Evolutionary conservation across 257 asterid genomes (phyloP), one percentile per base, ranked within the genome.

Genomic region (Ligustrum vulgare): DNA sequence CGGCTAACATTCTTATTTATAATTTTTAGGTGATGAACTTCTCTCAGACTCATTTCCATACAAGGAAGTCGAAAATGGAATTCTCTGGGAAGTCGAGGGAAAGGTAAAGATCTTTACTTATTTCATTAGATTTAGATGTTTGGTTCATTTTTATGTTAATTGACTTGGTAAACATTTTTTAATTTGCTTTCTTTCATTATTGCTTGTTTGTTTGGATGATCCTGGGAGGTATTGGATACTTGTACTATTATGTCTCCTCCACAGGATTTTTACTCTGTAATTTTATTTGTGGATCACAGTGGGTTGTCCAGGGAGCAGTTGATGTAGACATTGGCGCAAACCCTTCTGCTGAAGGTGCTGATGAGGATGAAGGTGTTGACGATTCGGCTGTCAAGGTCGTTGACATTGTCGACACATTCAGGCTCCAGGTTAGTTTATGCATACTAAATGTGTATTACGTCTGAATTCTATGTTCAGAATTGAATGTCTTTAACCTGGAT

Each of bases 281-380:
- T n/a, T 63, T 34, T 31, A 63, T 16, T 69, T 34, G 8, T 56
- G 62, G 22, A 78, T 82, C 43, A 36, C 84, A 93, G 97, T 93
- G 98, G 98, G 98, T 93, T 33, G 85, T 69, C 5, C 54, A 65
- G n/a, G 97, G 96, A 37, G 77, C 93, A 1, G 74, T 91, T 22
- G 93, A 90, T 72, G 95, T 93, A 3, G 83, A 93, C 84, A 93
- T 93, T 56, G 98, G 98, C 23, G 98, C 98, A 34, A 93, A 91
- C 78, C 97, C 98, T 18, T 93, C 98, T 5, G 97, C 96, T 0
- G 97, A 93, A 83, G 97, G 97, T 7, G 86, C 74, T 12, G 87
- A 68, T 0, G 98, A 91, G 0, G 98, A 90, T 70, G 98, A 93
- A 81, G 93, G 96, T 12, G 91, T 84, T 34, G 96, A 91, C 68